Evolutionary conservation across 768 basidiomycete genomes (phyloP).

Genomic region (Phanerochaete sordida): DNA sequence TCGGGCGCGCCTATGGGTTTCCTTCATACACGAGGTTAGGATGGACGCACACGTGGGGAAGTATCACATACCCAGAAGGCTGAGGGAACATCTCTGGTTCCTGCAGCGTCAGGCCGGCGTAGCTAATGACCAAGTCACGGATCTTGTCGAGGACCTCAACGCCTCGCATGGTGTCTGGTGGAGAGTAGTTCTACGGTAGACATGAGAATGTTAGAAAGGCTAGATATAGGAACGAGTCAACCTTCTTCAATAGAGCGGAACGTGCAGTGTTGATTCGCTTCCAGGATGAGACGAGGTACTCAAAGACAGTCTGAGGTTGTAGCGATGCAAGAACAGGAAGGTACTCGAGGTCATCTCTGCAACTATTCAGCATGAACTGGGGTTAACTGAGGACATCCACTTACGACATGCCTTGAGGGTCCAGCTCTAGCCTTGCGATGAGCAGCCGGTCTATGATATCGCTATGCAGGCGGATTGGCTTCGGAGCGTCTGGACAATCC

Average conservation of each 20-base stretch:
- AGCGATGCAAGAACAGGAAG: constrained; percentile 71
- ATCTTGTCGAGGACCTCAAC: constrained; percentile 66
- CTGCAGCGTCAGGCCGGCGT: constrained; percentile 84
- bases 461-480: constrained; percentile 42
- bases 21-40: constrained; percentile 31
- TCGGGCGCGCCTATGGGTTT: constrained; percentile 75
- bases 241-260: constrained; percentile 61
- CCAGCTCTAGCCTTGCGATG: constrained; percentile 80
- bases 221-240: constrained; percentile 20
- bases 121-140: constrained; percentile 82
- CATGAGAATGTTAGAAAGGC: background rate
- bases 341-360: constrained; percentile 73
- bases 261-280: constrained; percentile 68
- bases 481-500: constrained; percentile 21
- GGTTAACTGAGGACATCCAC: constrained; percentile 24
- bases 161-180: constrained; percentile 62
- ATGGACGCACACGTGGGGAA: background rate
- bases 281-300: constrained; percentile 91
- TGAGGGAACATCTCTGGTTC: constrained; percentile 96
- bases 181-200: constrained; percentile 48
- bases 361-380: constrained; percentile 8
- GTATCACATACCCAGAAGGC: constrained; percentile 57
- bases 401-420: constrained; percentile 69
- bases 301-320: constrained; percentile 79
- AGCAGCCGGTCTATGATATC: constrained; percentile 75